Percentiles rank a stretch among this genome's conserved stretches.
Conservation (phyloP, 352 stramenopile species). For the Phytophthora boehmeriae region DNA sequence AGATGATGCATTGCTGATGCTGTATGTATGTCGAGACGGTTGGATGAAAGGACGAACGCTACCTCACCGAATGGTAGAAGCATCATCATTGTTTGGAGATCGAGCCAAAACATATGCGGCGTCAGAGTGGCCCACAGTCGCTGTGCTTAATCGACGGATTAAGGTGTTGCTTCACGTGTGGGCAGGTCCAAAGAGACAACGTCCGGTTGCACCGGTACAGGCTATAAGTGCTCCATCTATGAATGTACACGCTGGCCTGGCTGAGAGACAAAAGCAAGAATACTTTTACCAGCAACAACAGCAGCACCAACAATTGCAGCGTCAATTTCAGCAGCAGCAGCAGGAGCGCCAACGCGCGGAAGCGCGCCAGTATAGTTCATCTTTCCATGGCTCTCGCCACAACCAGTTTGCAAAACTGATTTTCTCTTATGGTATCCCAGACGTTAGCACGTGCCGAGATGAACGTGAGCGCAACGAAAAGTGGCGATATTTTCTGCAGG, state of each 20-base stretch:
- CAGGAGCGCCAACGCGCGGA: slow-evolving; percentile 29
- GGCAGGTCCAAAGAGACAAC: slow-evolving; percentile 32
- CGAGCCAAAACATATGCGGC: slow-evolving; percentile 36
- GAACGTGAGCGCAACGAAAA: slow-evolving; percentile 62
- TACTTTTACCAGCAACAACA: slow-evolving; percentile 14
- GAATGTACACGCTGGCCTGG: neutral
- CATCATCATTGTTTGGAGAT: slow-evolving; percentile 61
- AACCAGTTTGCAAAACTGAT: slow-evolving; percentile 82
- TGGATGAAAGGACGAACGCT: slow-evolving; percentile 67
- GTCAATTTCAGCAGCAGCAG: slow-evolving; percentile 22
- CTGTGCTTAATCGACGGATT: slow-evolving; percentile 55
- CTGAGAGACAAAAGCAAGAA: slow-evolving; percentile 3
- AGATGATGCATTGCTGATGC: slow-evolving; percentile 76
- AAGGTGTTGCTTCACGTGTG: slow-evolving; percentile 60
- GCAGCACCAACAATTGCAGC: slow-evolving; percentile 17
- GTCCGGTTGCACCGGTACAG: slow-evolving; percentile 1
- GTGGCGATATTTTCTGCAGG: slow-evolving; percentile 81
- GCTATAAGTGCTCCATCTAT: slow-evolving; percentile 16
- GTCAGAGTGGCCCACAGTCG: slow-evolving; percentile 53
- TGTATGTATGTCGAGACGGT: slow-evolving; percentile 70
- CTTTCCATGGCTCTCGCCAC: slow-evolving; percentile 40
- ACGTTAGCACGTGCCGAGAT: slow-evolving; percentile 62
- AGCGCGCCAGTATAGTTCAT: slow-evolving; percentile 20
- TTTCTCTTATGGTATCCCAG: slow-evolving; percentile 78
- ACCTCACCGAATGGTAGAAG: slow-evolving; percentile 38